These are phyloP conservation scores for Leptographium radiaticola DNA, from an alignment of 2,329 filamentous ascomycete species.

Conservation along the genomic window DNA sequence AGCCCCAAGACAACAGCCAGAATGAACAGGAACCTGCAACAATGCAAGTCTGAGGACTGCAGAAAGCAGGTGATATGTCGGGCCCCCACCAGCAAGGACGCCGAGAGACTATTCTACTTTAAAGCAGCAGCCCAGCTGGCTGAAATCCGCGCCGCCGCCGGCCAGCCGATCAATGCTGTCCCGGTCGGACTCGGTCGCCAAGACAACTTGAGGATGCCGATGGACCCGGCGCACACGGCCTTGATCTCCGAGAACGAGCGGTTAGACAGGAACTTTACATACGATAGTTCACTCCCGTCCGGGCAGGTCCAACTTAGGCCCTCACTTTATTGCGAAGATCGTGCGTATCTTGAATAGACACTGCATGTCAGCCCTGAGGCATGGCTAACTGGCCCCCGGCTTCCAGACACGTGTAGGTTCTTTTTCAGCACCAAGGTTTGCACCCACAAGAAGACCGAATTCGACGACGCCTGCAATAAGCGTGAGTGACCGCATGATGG, in stretches of 20 bases:
- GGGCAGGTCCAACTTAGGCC: not conserved
- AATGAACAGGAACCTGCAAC: no score
- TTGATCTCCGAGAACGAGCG: not conserved
- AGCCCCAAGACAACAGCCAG: no score
- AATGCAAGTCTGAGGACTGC: no score
- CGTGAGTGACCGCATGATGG: not conserved
- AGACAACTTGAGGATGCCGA: not conserved
- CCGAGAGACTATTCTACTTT: no score
- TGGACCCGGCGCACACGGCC: not conserved
- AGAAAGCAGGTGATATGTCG: no score
- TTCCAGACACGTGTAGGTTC: slow-evolving; percentile 8
- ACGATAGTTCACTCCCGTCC: no score
- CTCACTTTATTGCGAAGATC: not conserved
- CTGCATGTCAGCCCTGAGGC: no score
- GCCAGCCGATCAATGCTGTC: not conserved
- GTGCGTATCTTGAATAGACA: not conserved
- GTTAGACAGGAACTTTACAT: not conserved
- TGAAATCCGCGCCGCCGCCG: not conserved
- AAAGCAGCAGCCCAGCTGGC: no score
- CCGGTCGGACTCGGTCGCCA: not conserved
- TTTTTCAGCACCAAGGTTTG: slow-evolving; percentile 6
- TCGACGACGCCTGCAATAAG: slow-evolving; percentile 4
- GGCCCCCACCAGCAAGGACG: no score
- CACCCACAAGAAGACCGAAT: not conserved
- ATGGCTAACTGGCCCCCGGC: not conserved